A percentile compares a stretch with the other conserved stretches of the same genome.
These are phyloP conservation scores for Gossypium thurberi DNA, from an alignment of 345 rosid species.

Conservation along the genomic window DNA sequence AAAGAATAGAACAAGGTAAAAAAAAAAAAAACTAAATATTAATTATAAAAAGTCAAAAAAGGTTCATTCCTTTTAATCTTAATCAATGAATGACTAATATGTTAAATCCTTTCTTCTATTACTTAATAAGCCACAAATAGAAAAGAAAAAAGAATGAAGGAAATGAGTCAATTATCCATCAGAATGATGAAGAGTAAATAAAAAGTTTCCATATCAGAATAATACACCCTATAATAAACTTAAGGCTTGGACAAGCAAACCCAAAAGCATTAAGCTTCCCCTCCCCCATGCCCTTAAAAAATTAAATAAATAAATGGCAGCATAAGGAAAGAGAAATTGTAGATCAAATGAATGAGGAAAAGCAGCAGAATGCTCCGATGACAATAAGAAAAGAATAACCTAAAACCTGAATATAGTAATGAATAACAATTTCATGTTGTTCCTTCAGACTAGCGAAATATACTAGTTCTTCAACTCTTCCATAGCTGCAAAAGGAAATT, in stretches of 20 bases:
- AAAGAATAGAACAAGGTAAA: conserved; percentile 4
- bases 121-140: background rate
- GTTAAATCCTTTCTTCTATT: background rate
- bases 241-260: background rate
- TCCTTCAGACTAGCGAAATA: conserved; percentile 93
- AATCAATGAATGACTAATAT: background rate
- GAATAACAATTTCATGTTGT: conserved; percentile 87
- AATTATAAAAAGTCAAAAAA: background rate
- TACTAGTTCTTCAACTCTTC: conserved; percentile 93
- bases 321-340: background rate
- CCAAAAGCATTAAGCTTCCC: background rate
- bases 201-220: background rate
- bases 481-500: conserved; percentile 52
- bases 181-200: background rate
- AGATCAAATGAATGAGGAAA: conserved; percentile 7
- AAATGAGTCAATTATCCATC: background rate
- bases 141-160: background rate
- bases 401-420: conserved; percentile 81
- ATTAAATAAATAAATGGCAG: background rate
- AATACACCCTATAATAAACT: background rate
- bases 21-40: background rate
- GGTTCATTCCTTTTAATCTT: background rate
- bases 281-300: background rate
- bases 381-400: background rate
- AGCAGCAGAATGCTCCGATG: conserved; percentile 2